Conservation (phyloP, 2,329 filamentous ascomycete genomes). For the Chaetomium olivaceum region DNA sequence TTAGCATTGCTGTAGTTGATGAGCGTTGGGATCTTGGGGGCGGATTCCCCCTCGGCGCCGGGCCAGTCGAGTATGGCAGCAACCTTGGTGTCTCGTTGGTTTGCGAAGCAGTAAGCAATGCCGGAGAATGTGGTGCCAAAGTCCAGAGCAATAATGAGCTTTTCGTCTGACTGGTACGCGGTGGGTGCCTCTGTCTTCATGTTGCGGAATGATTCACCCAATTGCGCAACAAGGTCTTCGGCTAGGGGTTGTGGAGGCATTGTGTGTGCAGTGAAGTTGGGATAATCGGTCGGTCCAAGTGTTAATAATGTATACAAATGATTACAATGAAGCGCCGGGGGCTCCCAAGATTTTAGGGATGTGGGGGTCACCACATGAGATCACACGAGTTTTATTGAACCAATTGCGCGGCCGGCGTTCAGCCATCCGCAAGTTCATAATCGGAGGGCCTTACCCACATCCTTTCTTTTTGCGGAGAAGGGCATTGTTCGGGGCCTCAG, state of each 20-base stretch:
- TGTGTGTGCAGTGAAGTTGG: neutral
- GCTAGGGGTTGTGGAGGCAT: neutral
- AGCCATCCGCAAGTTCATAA: neutral
- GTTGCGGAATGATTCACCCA: neutral
- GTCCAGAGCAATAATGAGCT: constrained; percentile 6
- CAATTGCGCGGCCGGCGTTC: neutral
- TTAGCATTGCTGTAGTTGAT: constrained; percentile 3
- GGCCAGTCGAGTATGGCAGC: constrained; percentile 4
- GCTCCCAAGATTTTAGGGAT: neutral
- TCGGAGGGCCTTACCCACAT: neutral
- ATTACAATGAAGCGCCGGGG: neutral
- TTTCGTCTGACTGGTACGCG: neutral
- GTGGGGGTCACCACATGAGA: neutral
- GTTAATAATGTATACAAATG: neutral
- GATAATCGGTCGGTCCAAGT: neutral
- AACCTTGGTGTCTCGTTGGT: constrained; percentile 7
- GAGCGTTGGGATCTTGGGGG: constrained; percentile 1
- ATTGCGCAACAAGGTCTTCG: neutral
- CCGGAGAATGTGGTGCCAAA: constrained; percentile 8
- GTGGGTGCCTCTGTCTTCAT: neutral
- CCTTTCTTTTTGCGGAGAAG: neutral
- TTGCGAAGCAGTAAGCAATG: constrained; percentile 3
- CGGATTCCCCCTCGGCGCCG: constrained; percentile 5
- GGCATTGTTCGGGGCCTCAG: neutral
- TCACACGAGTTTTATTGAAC: neutral